Evolutionary conservation across 495 filamentous ascomycete genomes (phyloP).

Genomic region (Endocarpon pusillum): DNA sequence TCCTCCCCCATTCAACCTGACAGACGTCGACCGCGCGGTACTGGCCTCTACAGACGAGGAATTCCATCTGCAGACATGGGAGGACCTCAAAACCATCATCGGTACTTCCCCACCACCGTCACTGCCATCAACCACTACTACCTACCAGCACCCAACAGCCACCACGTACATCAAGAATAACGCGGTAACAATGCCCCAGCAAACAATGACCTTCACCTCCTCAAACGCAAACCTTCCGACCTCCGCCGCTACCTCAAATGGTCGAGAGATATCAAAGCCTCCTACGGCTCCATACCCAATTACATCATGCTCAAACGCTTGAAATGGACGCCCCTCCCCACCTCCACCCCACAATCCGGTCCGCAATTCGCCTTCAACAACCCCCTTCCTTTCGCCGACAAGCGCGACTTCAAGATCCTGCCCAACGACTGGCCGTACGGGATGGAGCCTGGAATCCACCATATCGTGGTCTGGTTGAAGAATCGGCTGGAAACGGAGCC

Average conservation of each 20-base stretch:
- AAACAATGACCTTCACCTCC: constrained; percentile 52
- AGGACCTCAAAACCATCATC: constrained; percentile 47
- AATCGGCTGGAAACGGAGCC: constrained; percentile 31
- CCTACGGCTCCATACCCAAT: constrained; percentile 62
- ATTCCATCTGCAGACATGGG: constrained; percentile 50
- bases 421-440: constrained; percentile 91
- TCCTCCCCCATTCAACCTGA: constrained; percentile 39
- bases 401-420: constrained; percentile 57
- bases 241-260: constrained; percentile 70
- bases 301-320: constrained; percentile 61
- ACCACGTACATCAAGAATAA: no score
- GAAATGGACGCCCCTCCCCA: constrained; percentile 34
- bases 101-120: constrained; percentile 25
- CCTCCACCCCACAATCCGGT: constrained; percentile 10
- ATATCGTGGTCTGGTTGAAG: constrained; percentile 43
- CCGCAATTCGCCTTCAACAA: constrained; percentile 20
- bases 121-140: neutral
- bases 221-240: constrained; percentile 72
- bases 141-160: neutral
- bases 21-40: constrained; percentile 45
- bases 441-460: constrained; percentile 44
- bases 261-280: constrained; percentile 46
- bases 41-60: constrained; percentile 55
- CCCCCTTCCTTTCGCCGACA: constrained; percentile 46
- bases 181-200: no score